Base-by-base conservation (phyloP, 1,284 basidiomycete genomes). In the Marasmius fiardii region DNA sequence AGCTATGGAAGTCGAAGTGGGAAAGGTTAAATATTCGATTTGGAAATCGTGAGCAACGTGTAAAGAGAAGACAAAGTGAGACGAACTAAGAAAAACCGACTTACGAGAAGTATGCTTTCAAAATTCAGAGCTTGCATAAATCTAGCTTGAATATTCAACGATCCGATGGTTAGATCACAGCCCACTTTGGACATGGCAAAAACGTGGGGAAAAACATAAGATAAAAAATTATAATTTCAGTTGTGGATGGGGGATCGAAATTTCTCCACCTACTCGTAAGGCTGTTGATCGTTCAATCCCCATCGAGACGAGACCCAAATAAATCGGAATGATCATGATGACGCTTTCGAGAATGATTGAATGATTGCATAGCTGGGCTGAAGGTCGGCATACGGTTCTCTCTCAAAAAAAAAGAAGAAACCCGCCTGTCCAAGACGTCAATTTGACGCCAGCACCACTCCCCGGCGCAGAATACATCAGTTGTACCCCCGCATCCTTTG, bases 381-480 rank as follows among this genome's bases (percentile, higher is more conserved):
- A 61, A 28, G 63, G 51, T 10, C 63, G 31, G n/a, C n/a, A n/a
- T n/a, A n/a, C n/a, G n/a, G n/a, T n/a, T n/a, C n/a, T n/a, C n/a
- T n/a, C n/a, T n/a, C n/a, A n/a, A n/a, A n/a, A n/a, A n/a, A n/a
- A n/a, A n/a, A n/a, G n/a, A n/a, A n/a, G n/a, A n/a, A n/a, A n/a
- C n/a, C n/a, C 20, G 35, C 52, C 43, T 53, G 52, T 34, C 52
- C 0, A 1, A 62, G 47, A 10, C 35, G 21, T 50, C n/a, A n/a
- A n/a, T n/a, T n/a, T n/a, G 70, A 57, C 54, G 74, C 78, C 62
- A 77, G 31, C 53, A 5, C 53, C 53, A 23, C 33, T 60, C 37
- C 78, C 79, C 3, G 80, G 78, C 1, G 76, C 70, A 54, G 81
- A 79, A 61, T 73, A 81, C 11, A 80, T 63, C 24, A 80, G 59